phyloP scores from a whole-genome alignment of 148 eudicot genomes.

The Nyssa sinensis region DNA sequence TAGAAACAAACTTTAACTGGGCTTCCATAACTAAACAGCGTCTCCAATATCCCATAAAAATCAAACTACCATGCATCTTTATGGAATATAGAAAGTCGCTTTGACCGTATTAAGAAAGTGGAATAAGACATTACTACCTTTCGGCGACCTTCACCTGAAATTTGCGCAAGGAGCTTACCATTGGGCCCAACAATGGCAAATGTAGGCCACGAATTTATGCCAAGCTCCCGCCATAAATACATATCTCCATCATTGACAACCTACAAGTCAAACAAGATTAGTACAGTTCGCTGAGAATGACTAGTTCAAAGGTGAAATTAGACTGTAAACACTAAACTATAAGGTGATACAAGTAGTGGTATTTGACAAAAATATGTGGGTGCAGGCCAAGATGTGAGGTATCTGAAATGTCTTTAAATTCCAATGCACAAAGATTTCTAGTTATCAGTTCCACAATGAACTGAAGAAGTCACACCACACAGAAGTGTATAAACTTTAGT shows the following conservation, averaged over 20 bases:
- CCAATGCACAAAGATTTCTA: neutral
- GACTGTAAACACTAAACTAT: neutral
- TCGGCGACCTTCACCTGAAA: constrained; percentile 90
- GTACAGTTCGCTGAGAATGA: neutral
- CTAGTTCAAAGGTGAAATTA: neutral
- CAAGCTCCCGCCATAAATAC: constrained; percentile 93
- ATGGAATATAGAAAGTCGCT: neutral
- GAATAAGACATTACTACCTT: constrained; percentile 51
- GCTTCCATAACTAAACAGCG: neutral
- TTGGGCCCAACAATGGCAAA: constrained; percentile 87
- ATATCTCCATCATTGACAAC: constrained; percentile 99
- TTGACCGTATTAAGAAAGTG: neutral
- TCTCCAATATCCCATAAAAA: neutral
- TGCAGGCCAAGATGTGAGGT: neutral
- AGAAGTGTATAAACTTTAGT: too few relatives aligned
- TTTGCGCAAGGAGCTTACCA: constrained; percentile 79
- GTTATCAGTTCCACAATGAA: neutral
- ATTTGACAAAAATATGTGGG: neutral
- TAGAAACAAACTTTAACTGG: too few relatives aligned
- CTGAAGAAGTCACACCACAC: too few relatives aligned
- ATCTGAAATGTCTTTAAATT: constrained; percentile 1
- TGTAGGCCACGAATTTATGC: constrained; percentile 94
- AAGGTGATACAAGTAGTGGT: too few relatives aligned
- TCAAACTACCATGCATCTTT: neutral
- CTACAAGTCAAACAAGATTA: constrained; percentile 27